Evolutionary conservation across 495 filamentous ascomycete species (phyloP).

Genomic region (Zalerion maritima): DNA sequence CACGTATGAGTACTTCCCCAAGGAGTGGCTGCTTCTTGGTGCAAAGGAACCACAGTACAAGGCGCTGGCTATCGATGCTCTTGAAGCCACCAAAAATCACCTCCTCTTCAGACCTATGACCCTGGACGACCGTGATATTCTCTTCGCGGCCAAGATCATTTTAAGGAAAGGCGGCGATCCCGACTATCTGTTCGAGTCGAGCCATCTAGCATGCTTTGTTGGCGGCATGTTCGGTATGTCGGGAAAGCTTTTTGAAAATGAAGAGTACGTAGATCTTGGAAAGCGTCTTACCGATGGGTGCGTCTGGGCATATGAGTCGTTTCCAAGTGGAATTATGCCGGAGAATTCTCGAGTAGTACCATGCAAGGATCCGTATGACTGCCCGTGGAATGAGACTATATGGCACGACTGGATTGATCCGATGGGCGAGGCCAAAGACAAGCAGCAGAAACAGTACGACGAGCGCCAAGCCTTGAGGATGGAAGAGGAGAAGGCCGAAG

Average conservation of each 20-base stretch:
- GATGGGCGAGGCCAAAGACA: constrained; percentile 15
- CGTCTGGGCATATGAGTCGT: constrained; percentile 80
- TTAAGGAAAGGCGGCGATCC: constrained; percentile 25
- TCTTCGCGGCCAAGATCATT: constrained; percentile 47
- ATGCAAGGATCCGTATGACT: constrained; percentile 50
- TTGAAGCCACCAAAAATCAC: constrained; percentile 54
- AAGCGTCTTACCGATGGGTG: constrained; percentile 80
- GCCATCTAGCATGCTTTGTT: constrained; percentile 77
- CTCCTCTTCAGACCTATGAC: constrained; percentile 82
- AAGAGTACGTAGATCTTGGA: constrained; percentile 68
- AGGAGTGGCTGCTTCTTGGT: constrained; percentile 67
- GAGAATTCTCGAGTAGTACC: constrained; percentile 52
- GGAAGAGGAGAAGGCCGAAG: constrained; percentile 18
- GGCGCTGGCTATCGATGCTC: constrained; percentile 61
- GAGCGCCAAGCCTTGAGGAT: constrained; percentile 11
- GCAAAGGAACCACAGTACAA: constrained; percentile 70
- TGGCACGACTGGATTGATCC: constrained; percentile 47
- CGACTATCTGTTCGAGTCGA: constrained; percentile 42
- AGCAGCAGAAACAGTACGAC: constrained; percentile 26
- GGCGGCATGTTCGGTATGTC: constrained; percentile 91
- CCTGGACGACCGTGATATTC: constrained; percentile 54
- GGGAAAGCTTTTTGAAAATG: constrained; percentile 69
- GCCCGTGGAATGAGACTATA: constrained; percentile 60
- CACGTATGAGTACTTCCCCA: constrained; percentile 90
- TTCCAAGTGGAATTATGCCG: constrained; percentile 80